Base-by-base conservation (phyloP, 176 grass and related monocot species). In the Oryza longistaminata region DNA sequence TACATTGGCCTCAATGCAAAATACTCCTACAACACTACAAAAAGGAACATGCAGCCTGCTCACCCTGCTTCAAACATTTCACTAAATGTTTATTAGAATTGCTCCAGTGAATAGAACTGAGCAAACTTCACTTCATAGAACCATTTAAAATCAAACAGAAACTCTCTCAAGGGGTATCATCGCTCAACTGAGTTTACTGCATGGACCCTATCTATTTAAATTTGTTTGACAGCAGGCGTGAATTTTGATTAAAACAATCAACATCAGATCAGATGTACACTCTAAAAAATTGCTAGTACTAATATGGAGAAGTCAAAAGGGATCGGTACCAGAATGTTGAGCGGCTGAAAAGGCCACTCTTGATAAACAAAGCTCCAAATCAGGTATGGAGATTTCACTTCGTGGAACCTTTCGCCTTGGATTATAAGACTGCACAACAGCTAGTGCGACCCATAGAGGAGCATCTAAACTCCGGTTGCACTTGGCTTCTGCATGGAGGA, bases 321-420 rank as follows among this genome's bases (percentile, higher is more conserved):
- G 58, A 86, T n/a, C 12, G 22, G 53, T 95, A 98, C 96, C 93
- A 53, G 93, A 92, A 86, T 42, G 82, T 79, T 92, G 82, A 77
- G 87, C 85, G 79, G 93, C 93, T 83, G 93, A 73, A 40, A 92
- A 95, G 29, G 96, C 87, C 22, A 89, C 93, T 82, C 93, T 98
- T 39, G 89, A 95, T 85, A 98, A 89, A 81, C 91, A 93, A 50
- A 88, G 49, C 82, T 95, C 93, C 35, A 98, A 89, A 86, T 95
- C 93, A 83, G 82, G 40, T 52, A 95, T 83, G 48, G 96, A 95
- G 55, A 92, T 98, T 60, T 68, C 74, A 77, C 88, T 92, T 85
- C 96, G 93, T 79, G 96, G 96, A 87, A 98, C 71, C 87, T 98
- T 98, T 78, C 93, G 85, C 75, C 93, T 95, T 8, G 80, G 89